Base-by-base conservation (phyloP, 345 rosid genomes). In the Salix caprea region DNA sequence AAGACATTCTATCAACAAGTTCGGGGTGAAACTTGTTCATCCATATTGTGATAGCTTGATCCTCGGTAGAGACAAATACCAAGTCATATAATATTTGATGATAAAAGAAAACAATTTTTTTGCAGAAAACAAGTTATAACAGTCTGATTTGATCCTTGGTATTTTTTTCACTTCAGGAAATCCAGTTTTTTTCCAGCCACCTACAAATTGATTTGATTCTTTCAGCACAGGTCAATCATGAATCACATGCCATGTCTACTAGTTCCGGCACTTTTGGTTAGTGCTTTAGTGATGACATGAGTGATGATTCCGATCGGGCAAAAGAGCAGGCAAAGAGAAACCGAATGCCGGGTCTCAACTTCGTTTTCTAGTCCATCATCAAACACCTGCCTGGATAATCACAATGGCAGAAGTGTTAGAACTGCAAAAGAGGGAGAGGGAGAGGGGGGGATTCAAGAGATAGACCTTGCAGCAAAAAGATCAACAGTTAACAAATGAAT, bases 391-490 rank as follows among this genome's bases (percentile, higher is more conserved):
- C 99, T 95, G 89, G 62, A 83, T 14, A 26, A 60, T 62, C 52
- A 7, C 39, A 65, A 54, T 6, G 19, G 15, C 62, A 56, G 19
- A 44, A 23, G 24, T 32, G 72, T 84, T 82, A 54, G 76, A 16
- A 46, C 40, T 64, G 37, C 26, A n/a, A 23, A 42, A 66, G 15
- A 5, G 44, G 36, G 42, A 50, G 36, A 54, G 48, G 16, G 74
- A 26, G 54, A 60, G 12, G 18, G 13, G 36, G 26, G 34, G 50
- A 40, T 8, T 40, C 44, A 40, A 52, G 52, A 48, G 26, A 70
- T 34, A 48, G 64, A 95, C 97, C 98, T 90, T 60, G 99, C 99
- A 15, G 99, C 97, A 39, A 89, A 96, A 75, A 93, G 99, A 86
- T 96, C 98, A 8, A 96, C 73, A 54, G 87, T 89, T 71, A 96